Evolutionary conservation across 306 rosid genomes (phyloP).

Genomic region (Malus orientalis): DNA sequence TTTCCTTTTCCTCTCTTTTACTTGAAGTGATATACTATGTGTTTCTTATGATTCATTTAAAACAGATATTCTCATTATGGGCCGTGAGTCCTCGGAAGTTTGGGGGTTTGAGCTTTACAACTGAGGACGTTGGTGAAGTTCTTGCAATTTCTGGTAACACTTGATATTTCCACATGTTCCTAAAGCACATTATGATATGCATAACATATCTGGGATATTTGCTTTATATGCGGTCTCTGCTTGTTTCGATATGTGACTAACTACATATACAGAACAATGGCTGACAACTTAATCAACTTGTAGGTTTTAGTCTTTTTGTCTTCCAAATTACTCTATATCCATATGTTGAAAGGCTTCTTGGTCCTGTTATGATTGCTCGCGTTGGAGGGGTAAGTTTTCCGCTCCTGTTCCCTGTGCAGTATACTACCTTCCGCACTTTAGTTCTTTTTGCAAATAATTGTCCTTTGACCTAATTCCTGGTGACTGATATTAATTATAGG

Average conservation of each 20-base stretch:
- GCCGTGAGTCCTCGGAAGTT: constrained; percentile 56
- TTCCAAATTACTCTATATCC: constrained; percentile 54
- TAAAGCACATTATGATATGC: neutral
- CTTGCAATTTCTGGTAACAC: constrained; percentile 60
- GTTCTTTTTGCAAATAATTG: neutral
- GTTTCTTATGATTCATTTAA: neutral
- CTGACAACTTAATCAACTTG: constrained; percentile 7
- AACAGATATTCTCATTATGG: constrained; percentile 83
- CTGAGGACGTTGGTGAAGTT: constrained; percentile 58
- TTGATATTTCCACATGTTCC: neutral
- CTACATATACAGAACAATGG: neutral
- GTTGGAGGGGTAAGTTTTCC: constrained; percentile 38
- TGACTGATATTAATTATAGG: neutral
- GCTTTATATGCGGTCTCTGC: neutral
- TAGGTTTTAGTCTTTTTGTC: constrained; percentile 51
- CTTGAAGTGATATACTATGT: neutral
- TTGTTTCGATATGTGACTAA: neutral
- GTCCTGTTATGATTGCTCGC: constrained; percentile 38
- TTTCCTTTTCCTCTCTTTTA: neutral
- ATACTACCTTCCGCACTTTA: neutral
- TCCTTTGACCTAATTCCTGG: neutral
- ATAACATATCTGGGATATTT: neutral
- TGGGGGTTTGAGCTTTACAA: constrained; percentile 60
- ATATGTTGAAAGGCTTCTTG: constrained; percentile 35
- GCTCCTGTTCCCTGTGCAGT: neutral